phyloP scores from a whole-genome alignment of 1,284 basidiomycete species.

The Puccinia novopanici region DNA sequence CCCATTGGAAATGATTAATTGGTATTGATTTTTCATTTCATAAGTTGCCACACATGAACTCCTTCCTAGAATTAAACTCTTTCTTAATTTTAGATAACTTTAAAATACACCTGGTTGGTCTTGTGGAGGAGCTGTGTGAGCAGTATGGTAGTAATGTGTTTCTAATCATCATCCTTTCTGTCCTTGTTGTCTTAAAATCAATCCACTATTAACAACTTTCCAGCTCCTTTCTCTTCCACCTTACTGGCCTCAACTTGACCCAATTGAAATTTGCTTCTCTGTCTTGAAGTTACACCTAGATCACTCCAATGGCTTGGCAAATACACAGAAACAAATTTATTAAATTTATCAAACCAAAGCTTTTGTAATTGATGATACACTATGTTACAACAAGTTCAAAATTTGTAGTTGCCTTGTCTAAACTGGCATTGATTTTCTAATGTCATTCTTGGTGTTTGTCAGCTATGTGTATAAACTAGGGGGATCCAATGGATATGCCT shows the following conservation, averaged over 20 bases:
- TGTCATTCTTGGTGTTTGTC: too few relatives aligned
- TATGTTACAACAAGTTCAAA: constrained; percentile 4
- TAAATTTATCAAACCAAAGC: neutral
- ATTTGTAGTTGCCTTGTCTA: constrained; percentile 2
- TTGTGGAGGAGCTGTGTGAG: neutral
- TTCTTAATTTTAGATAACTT: constrained; percentile 18
- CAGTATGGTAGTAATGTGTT: too few relatives aligned
- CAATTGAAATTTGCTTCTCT: constrained; percentile 24
- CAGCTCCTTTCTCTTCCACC: constrained; percentile 7
- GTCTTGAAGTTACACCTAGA: neutral
- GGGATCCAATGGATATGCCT: too few relatives aligned
- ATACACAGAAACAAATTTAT: neutral
- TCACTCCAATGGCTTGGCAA: neutral
- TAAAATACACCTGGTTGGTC: neutral
- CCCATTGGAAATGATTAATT: neutral
- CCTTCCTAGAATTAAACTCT: too few relatives aligned
- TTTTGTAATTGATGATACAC: too few relatives aligned
- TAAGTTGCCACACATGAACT: constrained; percentile 21
- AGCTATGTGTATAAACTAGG: too few relatives aligned
- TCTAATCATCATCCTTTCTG: too few relatives aligned
- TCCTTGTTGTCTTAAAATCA: too few relatives aligned
- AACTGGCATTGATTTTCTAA: too few relatives aligned
- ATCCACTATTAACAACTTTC: too few relatives aligned
- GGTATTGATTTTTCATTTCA: neutral
- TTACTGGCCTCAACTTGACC: constrained; percentile 30